A percentile compares a stretch with the other conserved stretches of the same genome.
These are phyloP conservation scores for Mycena galopus DNA, from an alignment of 768 basidiomycete species.

Conservation along the genomic window DNA sequence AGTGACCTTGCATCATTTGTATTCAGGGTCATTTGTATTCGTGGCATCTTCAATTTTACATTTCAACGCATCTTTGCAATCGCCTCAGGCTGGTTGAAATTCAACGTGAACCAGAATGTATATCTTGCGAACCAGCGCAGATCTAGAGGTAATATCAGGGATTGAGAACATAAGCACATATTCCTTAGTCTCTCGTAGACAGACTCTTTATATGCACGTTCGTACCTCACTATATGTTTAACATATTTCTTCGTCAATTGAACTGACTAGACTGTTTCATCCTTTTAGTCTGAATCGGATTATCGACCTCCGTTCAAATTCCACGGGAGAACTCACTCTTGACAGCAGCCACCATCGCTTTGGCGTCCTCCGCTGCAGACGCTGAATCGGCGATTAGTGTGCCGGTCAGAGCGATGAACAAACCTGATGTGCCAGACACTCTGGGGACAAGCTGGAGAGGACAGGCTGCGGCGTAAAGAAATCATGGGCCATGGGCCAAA, in stretches of 20 bases:
- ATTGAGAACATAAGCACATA: too few relatives aligned
- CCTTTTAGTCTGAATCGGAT: too few relatives aligned
- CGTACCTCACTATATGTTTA: too few relatives aligned
- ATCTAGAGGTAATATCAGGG: too few relatives aligned
- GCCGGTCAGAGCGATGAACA: neutral
- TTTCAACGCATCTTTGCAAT: too few relatives aligned
- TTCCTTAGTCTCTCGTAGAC: too few relatives aligned
- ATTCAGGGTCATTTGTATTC: neutral
- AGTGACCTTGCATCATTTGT: slow-evolving; percentile 9
- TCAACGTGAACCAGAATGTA: too few relatives aligned
- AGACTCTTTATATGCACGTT: too few relatives aligned
- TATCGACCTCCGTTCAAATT: neutral
- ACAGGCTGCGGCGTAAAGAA: neutral
- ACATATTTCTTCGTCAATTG: neutral
- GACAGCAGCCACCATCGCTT: neutral
- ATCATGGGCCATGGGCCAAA: neutral
- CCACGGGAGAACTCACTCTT: neutral
- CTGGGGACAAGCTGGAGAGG: neutral
- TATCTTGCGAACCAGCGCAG: too few relatives aligned
- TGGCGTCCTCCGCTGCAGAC: neutral
- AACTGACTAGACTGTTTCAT: neutral
- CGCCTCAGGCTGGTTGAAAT: too few relatives aligned
- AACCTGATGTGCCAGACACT: neutral
- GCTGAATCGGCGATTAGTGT: neutral
- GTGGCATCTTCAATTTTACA: slow-evolving; percentile 6